Evolutionary conservation across 2,329 filamentous ascomycete genomes (phyloP), one percentile per base, ranked within the genome.

Genomic region (Pseudogymnoascus sp.): DNA sequence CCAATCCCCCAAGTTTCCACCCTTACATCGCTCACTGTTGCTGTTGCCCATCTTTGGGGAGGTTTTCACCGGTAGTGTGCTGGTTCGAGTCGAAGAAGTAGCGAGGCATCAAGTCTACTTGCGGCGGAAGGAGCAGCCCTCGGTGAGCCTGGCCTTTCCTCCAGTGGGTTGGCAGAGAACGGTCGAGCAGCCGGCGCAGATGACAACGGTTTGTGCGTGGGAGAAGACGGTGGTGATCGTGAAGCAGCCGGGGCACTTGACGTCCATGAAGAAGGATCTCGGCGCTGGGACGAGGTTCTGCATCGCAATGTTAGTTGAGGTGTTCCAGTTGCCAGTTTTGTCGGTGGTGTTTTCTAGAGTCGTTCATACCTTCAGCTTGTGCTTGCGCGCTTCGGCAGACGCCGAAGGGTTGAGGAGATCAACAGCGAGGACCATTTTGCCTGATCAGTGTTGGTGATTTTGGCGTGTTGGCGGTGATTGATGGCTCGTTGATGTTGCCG

Each of bases 191-290:
- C 95, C 95, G 78, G 92, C 92, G 89, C 95, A 99, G 87, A 97
- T 96, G 81, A 99, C 95, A 80, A 99, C 95, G 79, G 95, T 99
- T 87, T 99, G 95, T 81, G 95, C 95, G 87, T 99, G 95, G 70
- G 93, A 97, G 91, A 97, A 99, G 82, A 99, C 95, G 81, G 95
- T 99, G 81, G 95, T 99, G 88, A 99, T 99, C 81, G 93, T 97
- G 89, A 97, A 99, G 91, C 95, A 99, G 77, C 95, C 95, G 79
- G 95, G 95, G 90, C 95, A 99, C 90, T 99, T 99, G 86, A 99
- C 95, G 80, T 99, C 95, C 95, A 99, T 99, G 91, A 99, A 99
- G 90, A 97, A 99, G 73, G 93, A 97, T 80, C 95, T 91, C 76
- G 95, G 95, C 72, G 87, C 89, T 76, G 95, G 95, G 78, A 99